These are phyloP conservation scores for Globisporangium okanoganense DNA, from an alignment of 352 stramenopile genomes.

Conservation along the genomic window DNA sequence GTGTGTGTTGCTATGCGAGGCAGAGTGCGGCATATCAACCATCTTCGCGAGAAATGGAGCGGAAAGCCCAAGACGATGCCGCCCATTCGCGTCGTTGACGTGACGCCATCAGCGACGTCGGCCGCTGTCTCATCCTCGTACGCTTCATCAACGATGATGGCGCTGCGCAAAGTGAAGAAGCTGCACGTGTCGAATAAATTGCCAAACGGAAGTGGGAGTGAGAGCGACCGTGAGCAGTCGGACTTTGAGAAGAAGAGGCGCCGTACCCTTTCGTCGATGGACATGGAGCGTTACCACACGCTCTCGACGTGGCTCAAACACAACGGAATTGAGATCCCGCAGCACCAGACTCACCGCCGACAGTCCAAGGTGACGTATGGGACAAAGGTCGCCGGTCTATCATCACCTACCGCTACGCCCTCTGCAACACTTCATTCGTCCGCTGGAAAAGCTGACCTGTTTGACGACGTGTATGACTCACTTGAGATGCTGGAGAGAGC, in stretches of 20 bases:
- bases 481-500: constrained; percentile 36
- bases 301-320: constrained; percentile 40
- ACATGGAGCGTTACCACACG: constrained; percentile 43
- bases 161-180: constrained; percentile 14
- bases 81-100: constrained; percentile 2
- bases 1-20: not conserved
- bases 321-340: constrained; percentile 32
- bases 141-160: constrained; percentile 6
- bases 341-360: constrained; percentile 7
- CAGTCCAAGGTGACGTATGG: not conserved
- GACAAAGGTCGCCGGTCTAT: not conserved
- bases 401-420: not conserved
- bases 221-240: constrained; percentile 10
- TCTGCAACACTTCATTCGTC: not conserved
- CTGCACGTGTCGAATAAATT: constrained; percentile 13
- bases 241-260: constrained; percentile 4
- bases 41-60: constrained; percentile 50
- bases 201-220: constrained; percentile 16
- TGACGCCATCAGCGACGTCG: not conserved
- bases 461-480: constrained; percentile 46
- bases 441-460: constrained; percentile 15
- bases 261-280: constrained; percentile 23
- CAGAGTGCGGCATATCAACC: constrained; percentile 51
- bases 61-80: constrained; percentile 14
- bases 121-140: constrained; percentile 10